Base-by-base conservation (phyloP, 225 moss, liverwort and hornwort species). In the Straminergon stramineum region DNA sequence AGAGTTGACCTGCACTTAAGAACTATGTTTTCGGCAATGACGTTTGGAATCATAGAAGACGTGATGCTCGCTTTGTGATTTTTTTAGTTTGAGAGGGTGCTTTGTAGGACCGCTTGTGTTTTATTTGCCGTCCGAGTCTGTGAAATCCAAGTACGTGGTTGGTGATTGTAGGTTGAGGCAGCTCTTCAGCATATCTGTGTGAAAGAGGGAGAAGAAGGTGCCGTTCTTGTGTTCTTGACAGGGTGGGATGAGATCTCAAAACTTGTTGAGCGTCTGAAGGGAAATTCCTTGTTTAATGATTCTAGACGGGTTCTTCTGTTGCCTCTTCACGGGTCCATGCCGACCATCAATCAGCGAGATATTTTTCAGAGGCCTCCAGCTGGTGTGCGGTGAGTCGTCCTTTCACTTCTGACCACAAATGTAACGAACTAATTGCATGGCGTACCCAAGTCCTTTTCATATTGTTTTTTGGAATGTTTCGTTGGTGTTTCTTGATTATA, bases 201-300 rank as follows among this genome's bases (percentile, higher is more conserved):
- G 86, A 90, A 90, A 81, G 97, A 97, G 90, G 96, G 94, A 70
- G 97, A 99, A 62, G 97, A 99, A 55, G 97, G 99, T 52, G 99
- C 99, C 53, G 56, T 99, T 83, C 97, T 99, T 71, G 95, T 99
- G 57, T 99, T 99, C 88, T 73, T 99, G 91, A 99, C 97, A 41
- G 99, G 99, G 61, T 99, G 99, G 99, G 99, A 99, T 85, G 99
- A 99, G 89, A 99, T 99, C 80, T 99, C 99, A 55, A 99, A 99
- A 92, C 91, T 99, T 32, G 88, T 99, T 86, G 97, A 99, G 75
- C 95, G 94, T 69, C 91, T 99, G 34, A 99, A 96, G 93, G 87
- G 93, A 41, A 97, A 99, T 91, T 89, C 95, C 45, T 92, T 95
- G 55, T 93, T 99, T n/a, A 92, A 93, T 84, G 93, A 99, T 90